Conservation (phyloP, 164 flowering plant species). For the Annona squamosa region DNA sequence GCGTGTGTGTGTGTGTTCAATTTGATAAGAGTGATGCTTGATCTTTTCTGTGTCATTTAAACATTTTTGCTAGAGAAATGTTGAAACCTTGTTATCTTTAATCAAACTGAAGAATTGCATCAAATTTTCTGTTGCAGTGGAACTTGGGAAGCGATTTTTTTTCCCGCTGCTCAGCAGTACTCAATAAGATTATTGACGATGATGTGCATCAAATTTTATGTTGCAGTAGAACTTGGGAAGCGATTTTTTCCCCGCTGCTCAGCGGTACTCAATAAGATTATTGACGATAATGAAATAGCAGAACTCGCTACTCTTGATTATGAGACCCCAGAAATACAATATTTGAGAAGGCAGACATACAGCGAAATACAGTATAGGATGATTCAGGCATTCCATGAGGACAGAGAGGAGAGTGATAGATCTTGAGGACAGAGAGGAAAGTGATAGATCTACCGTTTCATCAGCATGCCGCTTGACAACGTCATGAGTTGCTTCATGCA, state of each 20-base stretch:
- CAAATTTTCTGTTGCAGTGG: no score
- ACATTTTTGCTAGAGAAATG: not conserved
- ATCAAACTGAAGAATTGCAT: no score
- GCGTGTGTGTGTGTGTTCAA: no score
- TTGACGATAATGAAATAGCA: slow-evolving; percentile 59
- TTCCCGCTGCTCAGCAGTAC: no score
- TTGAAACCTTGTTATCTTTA: no score
- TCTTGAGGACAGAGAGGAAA: slow-evolving; percentile 31
- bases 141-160: no score
- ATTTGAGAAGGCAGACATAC: slow-evolving; percentile 43
- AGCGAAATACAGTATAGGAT: slow-evolving; percentile 56
- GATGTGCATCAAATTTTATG: no score
- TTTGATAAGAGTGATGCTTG: no score
- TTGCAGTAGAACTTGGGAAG: slow-evolving; percentile 75
- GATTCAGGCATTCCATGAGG: slow-evolving; percentile 55
- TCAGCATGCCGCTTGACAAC: slow-evolving; percentile 29
- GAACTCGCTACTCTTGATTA: slow-evolving; percentile 38
- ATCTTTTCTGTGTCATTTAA: no score
- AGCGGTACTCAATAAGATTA: slow-evolving; percentile 57
- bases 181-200: no score
- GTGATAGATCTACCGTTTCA: slow-evolving; percentile 31
- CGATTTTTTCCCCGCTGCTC: slow-evolving; percentile 86
- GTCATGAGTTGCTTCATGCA: not conserved
- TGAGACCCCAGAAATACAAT: slow-evolving; percentile 40
- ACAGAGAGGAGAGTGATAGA: slow-evolving; percentile 46